Evolutionary conservation across 176 grass and related monocot species (phyloP).

Genomic region (Secale cereale): DNA sequence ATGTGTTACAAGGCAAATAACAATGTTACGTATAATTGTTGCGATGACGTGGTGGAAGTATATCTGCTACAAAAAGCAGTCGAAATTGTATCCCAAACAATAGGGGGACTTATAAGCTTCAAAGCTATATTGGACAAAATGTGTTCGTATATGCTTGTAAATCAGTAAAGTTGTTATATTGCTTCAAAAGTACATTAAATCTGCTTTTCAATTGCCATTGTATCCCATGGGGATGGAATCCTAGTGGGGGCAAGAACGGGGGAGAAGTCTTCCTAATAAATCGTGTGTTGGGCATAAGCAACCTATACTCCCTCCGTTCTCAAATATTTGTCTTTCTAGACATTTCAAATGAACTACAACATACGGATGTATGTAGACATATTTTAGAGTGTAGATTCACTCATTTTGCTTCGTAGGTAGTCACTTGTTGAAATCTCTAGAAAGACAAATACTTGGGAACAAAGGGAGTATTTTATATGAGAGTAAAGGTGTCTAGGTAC

Average conservation of each 20-base stretch:
- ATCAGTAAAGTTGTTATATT: background rate
- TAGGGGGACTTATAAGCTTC: too few species aligned
- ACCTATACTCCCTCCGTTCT: too few species aligned
- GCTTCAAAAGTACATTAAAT: background rate
- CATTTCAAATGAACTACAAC: too few species aligned
- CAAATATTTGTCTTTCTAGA: too few species aligned
- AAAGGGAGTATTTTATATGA: background rate
- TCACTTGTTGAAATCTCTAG: too few species aligned
- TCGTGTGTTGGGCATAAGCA: slow-evolving; percentile 7
- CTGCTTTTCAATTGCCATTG: background rate
- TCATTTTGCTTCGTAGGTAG: too few species aligned
- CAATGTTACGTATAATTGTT: background rate
- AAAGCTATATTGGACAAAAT: background rate
- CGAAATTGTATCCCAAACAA: too few species aligned
- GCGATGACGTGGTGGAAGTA: background rate
- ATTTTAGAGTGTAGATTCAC: too few species aligned
- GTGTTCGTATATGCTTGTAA: background rate
- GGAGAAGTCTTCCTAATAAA: background rate
- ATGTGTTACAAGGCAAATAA: background rate
- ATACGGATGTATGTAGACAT: too few species aligned
- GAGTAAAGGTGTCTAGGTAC: slow-evolving; percentile 1
- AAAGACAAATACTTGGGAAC: too few species aligned
- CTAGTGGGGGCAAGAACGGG: background rate
- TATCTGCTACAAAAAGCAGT: background rate
- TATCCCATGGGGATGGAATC: background rate